Evolutionary conservation across 176 grass and related monocot genomes (phyloP).

Genomic region (Aegilops umbellulata): DNA sequence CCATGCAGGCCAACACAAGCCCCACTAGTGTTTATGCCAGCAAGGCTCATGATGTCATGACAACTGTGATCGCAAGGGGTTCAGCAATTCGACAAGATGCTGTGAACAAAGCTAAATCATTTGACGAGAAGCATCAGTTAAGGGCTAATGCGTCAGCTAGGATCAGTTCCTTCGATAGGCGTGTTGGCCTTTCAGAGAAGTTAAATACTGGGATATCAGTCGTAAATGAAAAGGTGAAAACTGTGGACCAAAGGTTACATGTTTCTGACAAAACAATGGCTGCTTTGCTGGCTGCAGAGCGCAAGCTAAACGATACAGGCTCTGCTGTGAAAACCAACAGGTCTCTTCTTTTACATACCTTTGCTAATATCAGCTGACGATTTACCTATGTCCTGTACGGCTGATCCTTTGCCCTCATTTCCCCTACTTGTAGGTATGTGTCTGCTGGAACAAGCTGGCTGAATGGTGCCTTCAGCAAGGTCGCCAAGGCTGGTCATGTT

Average conservation of each 20-base stretch:
- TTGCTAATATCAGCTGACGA: conserved; percentile 6
- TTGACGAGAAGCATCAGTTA: conserved; percentile 85
- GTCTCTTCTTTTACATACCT: conserved; percentile 37
- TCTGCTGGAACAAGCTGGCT: conserved; percentile 94
- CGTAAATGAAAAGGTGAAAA: conserved; percentile 95
- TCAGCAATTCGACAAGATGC: conserved; percentile 92
- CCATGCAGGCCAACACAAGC: conserved; percentile 53
- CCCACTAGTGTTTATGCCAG: conserved; percentile 55
- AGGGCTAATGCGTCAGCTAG: conserved; percentile 74
- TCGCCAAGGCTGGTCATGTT: conserved; percentile 76
- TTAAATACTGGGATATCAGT: conserved; percentile 77
- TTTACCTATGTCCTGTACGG: not conserved
- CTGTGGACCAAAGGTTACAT: conserved; percentile 80
- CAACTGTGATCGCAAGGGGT: conserved; percentile 73
- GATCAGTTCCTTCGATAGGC: conserved; percentile 83
- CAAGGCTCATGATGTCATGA: conserved; percentile 89
- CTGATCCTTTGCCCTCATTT: conserved; percentile 17
- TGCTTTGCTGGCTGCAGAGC: conserved; percentile 80
- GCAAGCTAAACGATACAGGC: conserved; percentile 88
- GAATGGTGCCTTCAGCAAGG: conserved; percentile 88
- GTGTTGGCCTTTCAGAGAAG: conserved; percentile 83
- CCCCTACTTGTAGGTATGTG: conserved; percentile 70
- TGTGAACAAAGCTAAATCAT: conserved; percentile 95
- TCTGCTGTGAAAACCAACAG: conserved; percentile 91
- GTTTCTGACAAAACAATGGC: conserved; percentile 95